Percentiles rank a stretch among this genome's conserved stretches.
Evolutionary conservation across 1,139 yeast genomes (phyloP).

Genomic region (Kodamaea sp.): DNA sequence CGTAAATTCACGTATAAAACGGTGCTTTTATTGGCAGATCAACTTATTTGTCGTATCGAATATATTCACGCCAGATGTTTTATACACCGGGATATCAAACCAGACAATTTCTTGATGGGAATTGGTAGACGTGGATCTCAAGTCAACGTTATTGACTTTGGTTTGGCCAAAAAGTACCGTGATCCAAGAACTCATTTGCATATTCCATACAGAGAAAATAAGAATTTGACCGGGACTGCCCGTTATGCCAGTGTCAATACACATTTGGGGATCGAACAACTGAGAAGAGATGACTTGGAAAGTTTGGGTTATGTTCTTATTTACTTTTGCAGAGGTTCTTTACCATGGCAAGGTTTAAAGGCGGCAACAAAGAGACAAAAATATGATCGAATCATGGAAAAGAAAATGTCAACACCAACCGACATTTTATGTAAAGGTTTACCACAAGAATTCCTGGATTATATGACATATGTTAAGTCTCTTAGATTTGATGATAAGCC

Average conservation of each 20-base stretch:
- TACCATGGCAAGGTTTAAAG: constrained; percentile 98
- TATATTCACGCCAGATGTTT: constrained; percentile 94
- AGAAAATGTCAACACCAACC: constrained; percentile 89
- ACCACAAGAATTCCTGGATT: constrained; percentile 86
- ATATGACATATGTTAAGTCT: constrained; percentile 84
- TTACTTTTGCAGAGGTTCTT: constrained; percentile 89
- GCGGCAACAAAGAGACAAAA: constrained; percentile 97
- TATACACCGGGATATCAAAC: constrained; percentile 89
- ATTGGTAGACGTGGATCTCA: constrained; percentile 93
- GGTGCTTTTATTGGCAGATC: constrained; percentile 88
- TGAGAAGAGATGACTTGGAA: constrained; percentile 95
- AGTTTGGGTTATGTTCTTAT: constrained; percentile 92
- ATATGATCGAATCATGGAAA: constrained; percentile 94
- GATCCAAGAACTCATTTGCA: constrained; percentile 95
- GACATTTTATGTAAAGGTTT: constrained; percentile 88
- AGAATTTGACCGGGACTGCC: constrained; percentile 95
- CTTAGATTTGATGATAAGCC: constrained; percentile 95
- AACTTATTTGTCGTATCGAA: constrained; percentile 89
- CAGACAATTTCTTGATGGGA: constrained; percentile 96
- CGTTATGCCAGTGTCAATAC: constrained; percentile 95
- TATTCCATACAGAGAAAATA: constrained; percentile 94
- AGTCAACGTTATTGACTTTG: constrained; percentile 94
- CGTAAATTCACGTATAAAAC: constrained; percentile 92
- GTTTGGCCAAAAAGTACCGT: constrained; percentile 91
- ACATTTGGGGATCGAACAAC: constrained; percentile 94